Percentiles rank a stretch among this genome's conserved stretches.
Conservation (phyloP, 129 eudicot genomes). For the Artemisia argyi region DNA sequence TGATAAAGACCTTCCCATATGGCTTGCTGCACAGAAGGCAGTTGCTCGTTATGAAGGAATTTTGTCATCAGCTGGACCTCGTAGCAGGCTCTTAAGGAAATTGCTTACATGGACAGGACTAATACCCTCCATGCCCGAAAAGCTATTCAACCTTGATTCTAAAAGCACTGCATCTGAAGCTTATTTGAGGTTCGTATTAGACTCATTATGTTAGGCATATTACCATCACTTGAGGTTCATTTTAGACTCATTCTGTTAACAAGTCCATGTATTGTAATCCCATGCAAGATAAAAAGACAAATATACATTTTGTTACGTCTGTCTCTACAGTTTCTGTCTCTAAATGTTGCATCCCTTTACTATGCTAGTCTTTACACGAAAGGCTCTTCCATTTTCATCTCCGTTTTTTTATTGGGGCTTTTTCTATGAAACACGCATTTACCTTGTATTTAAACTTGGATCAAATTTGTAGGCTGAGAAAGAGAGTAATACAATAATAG, state of each 20-base stretch:
- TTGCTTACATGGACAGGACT: constrained; percentile 78
- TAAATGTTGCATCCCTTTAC: too few relatives aligned
- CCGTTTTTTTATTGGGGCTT: constrained; percentile 5
- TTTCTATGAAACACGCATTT: background rate
- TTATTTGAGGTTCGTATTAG: constrained; percentile 52
- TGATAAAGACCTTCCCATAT: constrained; percentile 68
- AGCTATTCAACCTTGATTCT: constrained; percentile 40
- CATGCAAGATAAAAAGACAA: too few relatives aligned
- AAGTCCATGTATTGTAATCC: too few relatives aligned
- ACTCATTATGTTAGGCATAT: background rate
- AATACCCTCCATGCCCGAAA: constrained; percentile 55
- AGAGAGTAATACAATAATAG: constrained; percentile 11
- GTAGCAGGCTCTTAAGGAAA: constrained; percentile 82
- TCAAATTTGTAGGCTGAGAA: constrained; percentile 4
- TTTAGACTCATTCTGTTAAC: background rate
- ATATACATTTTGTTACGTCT: too few relatives aligned
- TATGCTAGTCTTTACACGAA: background rate
- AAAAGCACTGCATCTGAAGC: constrained; percentile 52
- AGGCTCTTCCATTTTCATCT: constrained; percentile 3
- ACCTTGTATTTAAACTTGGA: background rate
- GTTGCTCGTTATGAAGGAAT: constrained; percentile 91
- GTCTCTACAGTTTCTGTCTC: too few relatives aligned
- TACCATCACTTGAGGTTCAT: constrained; percentile 51
- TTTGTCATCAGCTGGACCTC: constrained; percentile 82
- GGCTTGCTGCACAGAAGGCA: constrained; percentile 96